A percentile compares a stretch with the other conserved stretches of the same genome.
These are phyloP conservation scores for Cryoendolithus antarcticus DNA, from an alignment of 2,329 filamentous ascomycete genomes.

Conservation along the genomic window DNA sequence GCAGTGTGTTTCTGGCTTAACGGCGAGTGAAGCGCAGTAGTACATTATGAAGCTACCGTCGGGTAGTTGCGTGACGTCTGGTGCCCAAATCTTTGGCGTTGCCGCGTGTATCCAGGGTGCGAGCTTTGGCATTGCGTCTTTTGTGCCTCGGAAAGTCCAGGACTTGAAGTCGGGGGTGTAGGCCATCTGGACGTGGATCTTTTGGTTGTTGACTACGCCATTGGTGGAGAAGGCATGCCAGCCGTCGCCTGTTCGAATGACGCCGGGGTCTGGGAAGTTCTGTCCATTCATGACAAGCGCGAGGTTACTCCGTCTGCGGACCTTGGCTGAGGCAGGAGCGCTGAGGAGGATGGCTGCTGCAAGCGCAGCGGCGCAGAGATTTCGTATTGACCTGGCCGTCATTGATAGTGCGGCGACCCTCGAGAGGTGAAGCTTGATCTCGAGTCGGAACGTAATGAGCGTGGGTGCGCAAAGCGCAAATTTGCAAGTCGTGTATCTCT, in stretches of 20 bases:
- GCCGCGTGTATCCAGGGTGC: conserved; percentile 38
- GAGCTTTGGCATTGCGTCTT: conserved; percentile 40
- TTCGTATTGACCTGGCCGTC: too few relatives aligned
- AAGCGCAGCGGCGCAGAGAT: too few relatives aligned
- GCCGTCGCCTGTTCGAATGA: conserved; percentile 36
- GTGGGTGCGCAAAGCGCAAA: too few relatives aligned
- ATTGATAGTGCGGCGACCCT: too few relatives aligned
- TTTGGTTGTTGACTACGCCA: conserved; percentile 31
- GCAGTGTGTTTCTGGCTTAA: conserved; percentile 13
- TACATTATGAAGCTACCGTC: conserved; percentile 18
- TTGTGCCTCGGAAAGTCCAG: conserved; percentile 34
- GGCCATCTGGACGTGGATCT: conserved; percentile 39
- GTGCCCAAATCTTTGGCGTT: conserved; percentile 44
- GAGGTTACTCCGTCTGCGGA: background rate
- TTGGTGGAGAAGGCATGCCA: conserved; percentile 43
- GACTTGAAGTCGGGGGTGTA: conserved; percentile 34
- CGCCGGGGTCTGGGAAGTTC: conserved; percentile 43
- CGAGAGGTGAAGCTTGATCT: too few relatives aligned
- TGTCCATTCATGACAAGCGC: conserved; percentile 11
- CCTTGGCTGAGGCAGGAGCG: too few relatives aligned
- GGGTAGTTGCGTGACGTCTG: conserved; percentile 39
- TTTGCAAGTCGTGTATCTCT: background rate
- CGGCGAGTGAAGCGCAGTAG: conserved; percentile 12
- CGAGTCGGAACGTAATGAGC: too few relatives aligned
- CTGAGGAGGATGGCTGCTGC: too few relatives aligned